Evolutionary conservation across 331 rosid species (phyloP).

Genomic region (Acacia pycnantha): DNA sequence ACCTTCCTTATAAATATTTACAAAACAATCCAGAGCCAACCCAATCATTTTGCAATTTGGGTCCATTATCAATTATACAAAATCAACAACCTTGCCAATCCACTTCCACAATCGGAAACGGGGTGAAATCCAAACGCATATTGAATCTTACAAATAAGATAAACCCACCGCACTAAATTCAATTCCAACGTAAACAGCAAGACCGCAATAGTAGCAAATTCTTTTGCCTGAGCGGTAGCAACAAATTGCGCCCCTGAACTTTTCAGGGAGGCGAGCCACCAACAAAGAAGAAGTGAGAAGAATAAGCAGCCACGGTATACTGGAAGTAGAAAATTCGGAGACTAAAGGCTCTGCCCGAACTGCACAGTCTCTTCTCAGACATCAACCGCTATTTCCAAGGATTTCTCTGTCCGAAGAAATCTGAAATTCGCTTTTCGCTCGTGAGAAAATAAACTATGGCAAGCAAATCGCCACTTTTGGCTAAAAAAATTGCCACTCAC

Average conservation of each 20-base stretch:
- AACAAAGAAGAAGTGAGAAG: slow-evolving; percentile 4
- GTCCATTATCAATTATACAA: background rate
- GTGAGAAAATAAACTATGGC: background rate
- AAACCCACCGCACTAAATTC: background rate
- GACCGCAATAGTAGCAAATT: background rate
- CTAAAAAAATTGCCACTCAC: background rate
- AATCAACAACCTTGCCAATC: background rate
- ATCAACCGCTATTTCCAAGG: slow-evolving; percentile 23
- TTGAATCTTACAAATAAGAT: background rate
- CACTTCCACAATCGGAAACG: slow-evolving; percentile 1
- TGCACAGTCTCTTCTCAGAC: background rate
- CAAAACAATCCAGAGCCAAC: background rate
- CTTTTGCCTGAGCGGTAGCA: background rate
- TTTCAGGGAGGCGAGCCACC: background rate
- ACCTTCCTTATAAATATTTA: background rate
- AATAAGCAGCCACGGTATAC: background rate
- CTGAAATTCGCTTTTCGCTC: background rate
- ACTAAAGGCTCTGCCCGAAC: background rate
- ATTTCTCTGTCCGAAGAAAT: slow-evolving; percentile 16
- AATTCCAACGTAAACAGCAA: background rate
- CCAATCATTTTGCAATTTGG: background rate
- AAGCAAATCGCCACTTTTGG: background rate
- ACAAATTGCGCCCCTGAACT: background rate
- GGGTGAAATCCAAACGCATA: background rate
- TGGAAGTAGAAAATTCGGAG: slow-evolving; percentile 1